Evolutionary conservation across 345 rosid genomes (phyloP).

Genomic region (Firmiana major): DNA sequence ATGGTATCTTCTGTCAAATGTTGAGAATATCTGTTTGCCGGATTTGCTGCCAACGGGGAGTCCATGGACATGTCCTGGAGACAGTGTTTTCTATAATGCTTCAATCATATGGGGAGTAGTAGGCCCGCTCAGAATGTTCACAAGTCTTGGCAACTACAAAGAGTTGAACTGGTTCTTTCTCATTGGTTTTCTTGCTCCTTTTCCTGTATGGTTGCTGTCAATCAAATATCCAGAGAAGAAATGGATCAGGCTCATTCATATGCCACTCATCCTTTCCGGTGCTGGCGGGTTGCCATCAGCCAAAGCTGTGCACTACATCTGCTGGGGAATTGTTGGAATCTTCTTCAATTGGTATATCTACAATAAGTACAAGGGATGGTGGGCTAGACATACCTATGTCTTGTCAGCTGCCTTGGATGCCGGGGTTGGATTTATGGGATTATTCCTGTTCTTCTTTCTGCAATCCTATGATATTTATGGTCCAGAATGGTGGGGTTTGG

Average conservation of each 20-base stretch:
- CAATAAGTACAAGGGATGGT: constrained; percentile 59
- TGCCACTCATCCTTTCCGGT: constrained; percentile 54
- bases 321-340: constrained; percentile 62
- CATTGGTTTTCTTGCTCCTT: constrained; percentile 66
- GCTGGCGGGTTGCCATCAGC: constrained; percentile 51
- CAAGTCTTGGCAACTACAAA: constrained; percentile 49
- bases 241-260: constrained; percentile 51
- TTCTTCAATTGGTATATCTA: constrained; percentile 63
- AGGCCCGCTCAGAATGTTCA: constrained; percentile 72
- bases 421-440: constrained; percentile 67
- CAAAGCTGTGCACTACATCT: constrained; percentile 39
- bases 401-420: constrained; percentile 80
- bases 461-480: constrained; percentile 43
- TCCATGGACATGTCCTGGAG: constrained; percentile 83
- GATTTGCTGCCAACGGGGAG: constrained; percentile 57
- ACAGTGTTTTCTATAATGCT: constrained; percentile 72
- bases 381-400: constrained; percentile 72
- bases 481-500: constrained; percentile 73
- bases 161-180: constrained; percentile 78
- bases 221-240: constrained; percentile 58
- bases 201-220: constrained; percentile 54
- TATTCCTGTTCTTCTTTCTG: constrained; percentile 48
- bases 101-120: constrained; percentile 91
- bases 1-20: constrained; percentile 63
- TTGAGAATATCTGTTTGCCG: constrained; percentile 54